Conservation (phyloP, 768 basidiomycete genomes). For the Holtermannia corniformis region DNA sequence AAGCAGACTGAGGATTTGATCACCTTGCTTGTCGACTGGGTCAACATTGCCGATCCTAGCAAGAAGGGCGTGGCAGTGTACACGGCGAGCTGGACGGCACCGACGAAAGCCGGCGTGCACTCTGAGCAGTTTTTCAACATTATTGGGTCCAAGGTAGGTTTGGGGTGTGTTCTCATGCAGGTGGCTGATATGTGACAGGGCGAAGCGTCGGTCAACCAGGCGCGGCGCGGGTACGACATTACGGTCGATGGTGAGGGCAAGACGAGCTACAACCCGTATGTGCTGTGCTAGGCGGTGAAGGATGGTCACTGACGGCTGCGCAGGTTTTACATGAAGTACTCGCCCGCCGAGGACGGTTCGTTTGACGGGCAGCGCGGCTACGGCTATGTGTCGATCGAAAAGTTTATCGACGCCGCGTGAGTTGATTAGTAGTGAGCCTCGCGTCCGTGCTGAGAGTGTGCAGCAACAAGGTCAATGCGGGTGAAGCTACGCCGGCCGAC, state of each 20-base stretch:
- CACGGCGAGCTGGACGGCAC: constrained; percentile 91
- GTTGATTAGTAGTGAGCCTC: background rate
- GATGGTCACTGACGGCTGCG: too few relatives aligned
- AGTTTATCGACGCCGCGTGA: constrained; percentile 64
- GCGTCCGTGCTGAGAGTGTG: background rate
- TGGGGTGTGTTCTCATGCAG: constrained; percentile 6
- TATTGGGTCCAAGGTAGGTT: constrained; percentile 73
- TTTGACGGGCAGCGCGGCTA: constrained; percentile 93
- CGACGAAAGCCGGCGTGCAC: constrained; percentile 74
- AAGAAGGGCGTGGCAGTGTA: constrained; percentile 81
- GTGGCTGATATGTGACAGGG: constrained; percentile 53
- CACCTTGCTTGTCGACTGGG: constrained; percentile 89
- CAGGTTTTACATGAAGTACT: constrained; percentile 81
- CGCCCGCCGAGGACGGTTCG: constrained; percentile 79
- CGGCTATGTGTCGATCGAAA: constrained; percentile 80
- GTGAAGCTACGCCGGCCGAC: constrained; percentile 54
- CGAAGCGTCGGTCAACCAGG: constrained; percentile 85
- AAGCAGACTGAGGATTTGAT: constrained; percentile 88
- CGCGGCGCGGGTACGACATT: constrained; percentile 85
- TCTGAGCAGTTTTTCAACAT: constrained; percentile 90
- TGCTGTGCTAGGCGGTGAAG: too few relatives aligned
- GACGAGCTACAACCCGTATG: constrained; percentile 64
- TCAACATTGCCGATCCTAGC: constrained; percentile 61
- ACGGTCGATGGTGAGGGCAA: constrained; percentile 78
- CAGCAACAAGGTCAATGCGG: constrained; percentile 54